phyloP scores from a whole-genome alignment of 2,329 filamentous ascomycete species.

The Coccinonectria pachysandricola region DNA sequence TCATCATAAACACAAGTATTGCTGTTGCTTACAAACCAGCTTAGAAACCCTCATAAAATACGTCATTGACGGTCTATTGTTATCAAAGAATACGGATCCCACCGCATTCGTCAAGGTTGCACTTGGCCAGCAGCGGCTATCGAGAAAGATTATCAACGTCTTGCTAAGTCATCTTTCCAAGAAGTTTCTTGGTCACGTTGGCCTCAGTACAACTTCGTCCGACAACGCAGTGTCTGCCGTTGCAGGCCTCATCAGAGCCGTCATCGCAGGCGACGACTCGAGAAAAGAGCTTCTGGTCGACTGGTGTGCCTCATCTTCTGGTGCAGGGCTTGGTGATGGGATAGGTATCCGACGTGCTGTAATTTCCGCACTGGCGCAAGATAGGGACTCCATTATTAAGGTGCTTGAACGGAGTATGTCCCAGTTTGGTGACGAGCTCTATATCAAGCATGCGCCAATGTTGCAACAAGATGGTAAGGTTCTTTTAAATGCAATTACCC shows the following conservation, averaged over 20 bases:
- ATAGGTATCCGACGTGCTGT: constrained; percentile 58
- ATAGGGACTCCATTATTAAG: constrained; percentile 39
- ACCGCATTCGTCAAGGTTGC: constrained; percentile 21
- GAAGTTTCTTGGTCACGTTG: constrained; percentile 29
- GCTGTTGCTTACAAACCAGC: constrained; percentile 1
- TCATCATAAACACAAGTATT: rapidly evolving
- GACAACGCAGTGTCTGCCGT: constrained; percentile 42
- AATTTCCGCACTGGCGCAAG: constrained; percentile 44
- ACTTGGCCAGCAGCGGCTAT: constrained; percentile 16
- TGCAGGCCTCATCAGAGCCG: constrained; percentile 42
- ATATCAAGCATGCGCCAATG: constrained; percentile 75
- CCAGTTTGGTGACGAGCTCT: constrained; percentile 76
- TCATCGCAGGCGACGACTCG: constrained; percentile 37
- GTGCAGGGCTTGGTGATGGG: constrained; percentile 53
- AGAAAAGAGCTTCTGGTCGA: constrained; percentile 45
- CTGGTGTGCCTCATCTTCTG: constrained; percentile 57
- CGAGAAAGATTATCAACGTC: constrained; percentile 17
- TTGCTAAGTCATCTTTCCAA: constrained; percentile 33
- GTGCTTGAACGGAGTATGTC: constrained; percentile 59
- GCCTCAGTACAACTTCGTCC: constrained; percentile 20
- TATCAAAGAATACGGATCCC: constrained; percentile 15
- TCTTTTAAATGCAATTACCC: too few relatives aligned
- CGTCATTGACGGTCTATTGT: constrained; percentile 27
- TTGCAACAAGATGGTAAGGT: constrained; percentile 75
- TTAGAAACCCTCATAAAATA: constrained; percentile 32